Percentiles rank a stretch among this genome's conserved stretches.
These are phyloP conservation scores for Meyerozyma smithsonii DNA, from an alignment of 1,139 yeast genomes.

Conservation along the genomic window DNA sequence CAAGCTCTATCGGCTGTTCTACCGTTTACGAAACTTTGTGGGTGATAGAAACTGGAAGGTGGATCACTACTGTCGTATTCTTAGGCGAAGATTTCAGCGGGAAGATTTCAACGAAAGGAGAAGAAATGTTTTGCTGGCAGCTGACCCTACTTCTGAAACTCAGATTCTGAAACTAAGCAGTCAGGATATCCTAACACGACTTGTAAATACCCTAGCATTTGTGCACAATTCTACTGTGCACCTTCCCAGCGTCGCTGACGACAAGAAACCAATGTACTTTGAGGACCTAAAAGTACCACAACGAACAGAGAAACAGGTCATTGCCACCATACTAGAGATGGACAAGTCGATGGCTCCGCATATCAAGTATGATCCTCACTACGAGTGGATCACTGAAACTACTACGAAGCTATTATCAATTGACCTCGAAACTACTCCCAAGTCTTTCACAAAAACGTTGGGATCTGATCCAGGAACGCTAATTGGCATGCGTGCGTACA, in stretches of 20 bases:
- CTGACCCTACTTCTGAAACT: slow-evolving; percentile 4
- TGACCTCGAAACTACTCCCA: slow-evolving; percentile 6
- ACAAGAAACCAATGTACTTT: slow-evolving; percentile 16
- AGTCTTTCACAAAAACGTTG: slow-evolving; percentile 9
- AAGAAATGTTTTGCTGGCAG: slow-evolving; percentile 9
- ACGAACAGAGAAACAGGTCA: slow-evolving; percentile 23
- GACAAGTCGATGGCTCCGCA: slow-evolving; percentile 23
- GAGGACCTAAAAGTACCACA: slow-evolving; percentile 18
- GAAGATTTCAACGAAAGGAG: slow-evolving; percentile 20
- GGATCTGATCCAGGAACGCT: slow-evolving; percentile 10
- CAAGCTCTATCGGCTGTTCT: slow-evolving; percentile 29
- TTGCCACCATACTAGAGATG: slow-evolving; percentile 29
- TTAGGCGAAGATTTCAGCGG: slow-evolving; percentile 23
- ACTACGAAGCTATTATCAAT: slow-evolving; percentile 8
- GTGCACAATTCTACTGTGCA: slow-evolving; percentile 36
- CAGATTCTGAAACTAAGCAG: slow-evolving; percentile 6
- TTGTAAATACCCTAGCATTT: slow-evolving; percentile 33
- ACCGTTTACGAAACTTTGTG: slow-evolving; percentile 25
- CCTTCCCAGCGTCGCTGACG: slow-evolving; percentile 11
- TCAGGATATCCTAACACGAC: slow-evolving; percentile 19
- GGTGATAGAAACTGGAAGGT: slow-evolving; percentile 12
- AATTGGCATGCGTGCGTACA: slow-evolving; percentile 26
- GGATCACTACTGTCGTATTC: slow-evolving; percentile 16
- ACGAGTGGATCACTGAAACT: slow-evolving; percentile 22
- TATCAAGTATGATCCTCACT: slow-evolving; percentile 27